phyloP scores from a whole-genome alignment of 2,329 filamentous ascomycete genomes.

The Phyllosticta citribraziliensis region DNA sequence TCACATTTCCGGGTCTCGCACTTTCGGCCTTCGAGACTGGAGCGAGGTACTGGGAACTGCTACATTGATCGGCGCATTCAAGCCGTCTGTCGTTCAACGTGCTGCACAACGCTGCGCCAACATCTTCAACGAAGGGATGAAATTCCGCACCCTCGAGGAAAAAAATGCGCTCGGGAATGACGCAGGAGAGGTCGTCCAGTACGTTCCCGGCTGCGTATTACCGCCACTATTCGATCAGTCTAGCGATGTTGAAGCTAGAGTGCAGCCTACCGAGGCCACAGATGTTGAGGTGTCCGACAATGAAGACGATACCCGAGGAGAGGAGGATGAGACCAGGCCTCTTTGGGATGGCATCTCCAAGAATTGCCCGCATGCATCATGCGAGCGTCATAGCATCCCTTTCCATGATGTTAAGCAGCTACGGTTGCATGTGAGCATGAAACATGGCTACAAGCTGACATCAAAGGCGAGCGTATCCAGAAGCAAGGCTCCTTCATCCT shows the following conservation, averaged over 20 bases:
- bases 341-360: slow-evolving; percentile 20
- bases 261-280: neutral
- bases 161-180: slow-evolving; percentile 16
- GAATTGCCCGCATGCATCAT: slow-evolving; percentile 25
- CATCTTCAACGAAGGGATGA: slow-evolving; percentile 66
- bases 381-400: slow-evolving; percentile 18
- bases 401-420: slow-evolving; percentile 20
- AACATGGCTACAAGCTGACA: slow-evolving; percentile 35
- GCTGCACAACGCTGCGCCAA: slow-evolving; percentile 64
- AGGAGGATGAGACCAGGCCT: slow-evolving; percentile 12
- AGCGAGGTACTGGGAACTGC: slow-evolving; percentile 74
- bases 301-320: slow-evolving; percentile 7
- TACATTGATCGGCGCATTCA: slow-evolving; percentile 56
- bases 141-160: slow-evolving; percentile 47
- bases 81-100: slow-evolving; percentile 53
- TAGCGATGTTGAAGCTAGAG: neutral
- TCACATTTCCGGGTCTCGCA: neutral
- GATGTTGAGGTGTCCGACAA: neutral
- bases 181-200: slow-evolving; percentile 24
- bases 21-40: slow-evolving; percentile 57
- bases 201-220: slow-evolving; percentile 23
- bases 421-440: slow-evolving; percentile 36
- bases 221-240: slow-evolving; percentile 4
- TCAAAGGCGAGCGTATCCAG: slow-evolving; percentile 29
- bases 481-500: neutral